phyloP scores from a whole-genome alignment of 2,329 filamentous ascomycete species.

The Pseudogymnoascus sp. region DNA sequence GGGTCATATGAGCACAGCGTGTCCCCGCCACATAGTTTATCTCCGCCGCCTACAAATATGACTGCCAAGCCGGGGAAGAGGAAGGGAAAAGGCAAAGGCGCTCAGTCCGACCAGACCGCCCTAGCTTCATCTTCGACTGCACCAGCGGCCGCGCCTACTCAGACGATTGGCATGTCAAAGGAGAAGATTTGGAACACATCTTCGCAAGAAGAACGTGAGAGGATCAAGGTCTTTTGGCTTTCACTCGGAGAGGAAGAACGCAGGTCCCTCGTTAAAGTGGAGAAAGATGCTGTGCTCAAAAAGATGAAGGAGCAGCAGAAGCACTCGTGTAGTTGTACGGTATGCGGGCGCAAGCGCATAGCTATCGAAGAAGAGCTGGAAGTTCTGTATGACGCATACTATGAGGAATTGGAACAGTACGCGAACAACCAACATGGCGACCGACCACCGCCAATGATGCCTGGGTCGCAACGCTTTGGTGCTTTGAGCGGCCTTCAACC shows the following conservation, averaged over 20 bases:
- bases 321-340: slow-evolving; percentile 95
- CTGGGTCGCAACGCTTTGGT: slow-evolving; percentile 55
- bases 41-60: slow-evolving; percentile 15
- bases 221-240: slow-evolving; percentile 98
- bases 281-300: slow-evolving; percentile 93
- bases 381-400: slow-evolving; percentile 96
- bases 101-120: slow-evolving; percentile 12
- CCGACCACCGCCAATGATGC: slow-evolving; percentile 59
- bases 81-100: slow-evolving; percentile 31
- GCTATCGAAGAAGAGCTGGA: slow-evolving; percentile 98
- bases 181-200: slow-evolving; percentile 98
- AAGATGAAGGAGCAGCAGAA: slow-evolving; percentile 99
- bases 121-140: slow-evolving; percentile 22
- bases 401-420: slow-evolving; percentile 95
- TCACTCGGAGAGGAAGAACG: slow-evolving; percentile 89
- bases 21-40: slow-evolving; percentile 23
- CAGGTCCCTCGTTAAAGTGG: slow-evolving; percentile 91
- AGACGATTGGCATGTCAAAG: slow-evolving; percentile 37
- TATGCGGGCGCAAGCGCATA: slow-evolving; percentile 90
- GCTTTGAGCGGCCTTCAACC: slow-evolving; percentile 46
- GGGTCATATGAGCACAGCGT: slow-evolving; percentile 26
- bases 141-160: slow-evolving; percentile 33
- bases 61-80: slow-evolving; percentile 30
- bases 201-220: slow-evolving; percentile 86
- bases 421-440: slow-evolving; percentile 75